Base-by-base conservation (phyloP, 768 basidiomycete genomes). In the Coprinopsis cinerea region DNA sequence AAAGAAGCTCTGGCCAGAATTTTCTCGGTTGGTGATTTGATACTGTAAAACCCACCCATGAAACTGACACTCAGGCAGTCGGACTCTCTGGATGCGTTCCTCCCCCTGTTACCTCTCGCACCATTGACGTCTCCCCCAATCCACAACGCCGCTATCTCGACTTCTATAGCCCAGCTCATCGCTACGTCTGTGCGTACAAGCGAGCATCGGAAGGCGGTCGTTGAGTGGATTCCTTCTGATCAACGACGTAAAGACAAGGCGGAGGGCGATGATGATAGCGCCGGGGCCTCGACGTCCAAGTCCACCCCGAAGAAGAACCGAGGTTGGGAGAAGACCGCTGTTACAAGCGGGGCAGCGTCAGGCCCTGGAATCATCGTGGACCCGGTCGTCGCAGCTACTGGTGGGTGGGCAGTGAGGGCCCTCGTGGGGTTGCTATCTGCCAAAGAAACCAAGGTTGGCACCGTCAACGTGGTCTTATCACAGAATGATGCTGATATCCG, bases 321-420 rank as follows among this genome's bases (percentile, higher is more conserved):
- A 1, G 84, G 87, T 2, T 91, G 88, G 88, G 88, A 90, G 66
- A 83, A 81, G 59, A 67, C 74, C 0, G 71, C 75, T 0, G 23
- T 26, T 11, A 15, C n/a, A 23, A 14, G 10, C 13, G 22, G 47
- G 4, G 14, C 36, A 40, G 17, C 35, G 4, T 9, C 25, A 15
- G 14, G n/a, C 43, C 10, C 43, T 7, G 23, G 23, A 28, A 56
- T 69, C 0, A 61, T 62, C 13, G 64, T 65, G 22, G 65, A 68
- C 2, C 68, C 64, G 10, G 67, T 74, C 1, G 63, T 72, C 0
- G 65, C 64, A 20, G 68, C 68, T 27, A 68, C 73, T 23, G 79
- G 82, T 5, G 77, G 78, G 0, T 86, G 85, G 83, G 77, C 79
- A 6, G 73, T 77, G 1, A 67, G 77, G 39, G 71, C 71, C 30